Percentiles rank a stretch among this genome's conserved stretches.
phyloP scores from a whole-genome alignment of 768 basidiomycete species.

The Kwoniella sp. region DNA sequence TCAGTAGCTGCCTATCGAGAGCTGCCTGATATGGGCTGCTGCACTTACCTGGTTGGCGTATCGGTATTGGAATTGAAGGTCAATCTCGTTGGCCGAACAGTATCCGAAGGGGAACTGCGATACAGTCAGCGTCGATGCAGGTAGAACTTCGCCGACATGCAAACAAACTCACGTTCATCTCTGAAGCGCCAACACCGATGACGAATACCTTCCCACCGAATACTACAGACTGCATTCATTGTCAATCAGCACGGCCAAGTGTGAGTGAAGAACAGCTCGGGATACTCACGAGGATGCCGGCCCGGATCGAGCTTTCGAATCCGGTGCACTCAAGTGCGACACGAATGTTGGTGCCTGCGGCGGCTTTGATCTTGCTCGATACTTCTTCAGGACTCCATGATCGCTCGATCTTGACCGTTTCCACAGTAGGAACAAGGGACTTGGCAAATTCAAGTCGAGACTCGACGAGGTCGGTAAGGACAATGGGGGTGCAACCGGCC shows the following conservation, averaged over 20 bases:
- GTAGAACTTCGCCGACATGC: neutral
- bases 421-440: constrained; percentile 55
- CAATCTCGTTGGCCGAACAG: constrained; percentile 56
- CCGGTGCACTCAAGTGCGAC: constrained; percentile 59
- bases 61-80: constrained; percentile 58
- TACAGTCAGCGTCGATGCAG: neutral
- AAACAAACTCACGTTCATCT: constrained; percentile 46
- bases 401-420: constrained; percentile 53
- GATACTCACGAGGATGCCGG: constrained; percentile 55
- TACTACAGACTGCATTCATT: constrained; percentile 43
- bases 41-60: constrained; percentile 54
- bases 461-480: constrained; percentile 58
- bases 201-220: constrained; percentile 58
- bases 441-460: constrained; percentile 58
- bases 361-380: constrained; percentile 49
- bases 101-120: constrained; percentile 56
- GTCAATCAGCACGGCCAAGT: neutral
- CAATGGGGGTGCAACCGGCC: constrained; percentile 57
- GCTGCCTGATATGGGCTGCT: neutral
- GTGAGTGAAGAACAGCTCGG: too few relatives aligned
- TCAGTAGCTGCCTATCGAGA: too few relatives aligned
- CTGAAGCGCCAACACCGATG: constrained; percentile 57
- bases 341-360: constrained; percentile 38
- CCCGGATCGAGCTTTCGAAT: constrained; percentile 56
- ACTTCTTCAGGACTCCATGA: constrained; percentile 43